phyloP scores from a whole-genome alignment of 169 alveolate genomes.

The Plasmodium vinckei region DNA sequence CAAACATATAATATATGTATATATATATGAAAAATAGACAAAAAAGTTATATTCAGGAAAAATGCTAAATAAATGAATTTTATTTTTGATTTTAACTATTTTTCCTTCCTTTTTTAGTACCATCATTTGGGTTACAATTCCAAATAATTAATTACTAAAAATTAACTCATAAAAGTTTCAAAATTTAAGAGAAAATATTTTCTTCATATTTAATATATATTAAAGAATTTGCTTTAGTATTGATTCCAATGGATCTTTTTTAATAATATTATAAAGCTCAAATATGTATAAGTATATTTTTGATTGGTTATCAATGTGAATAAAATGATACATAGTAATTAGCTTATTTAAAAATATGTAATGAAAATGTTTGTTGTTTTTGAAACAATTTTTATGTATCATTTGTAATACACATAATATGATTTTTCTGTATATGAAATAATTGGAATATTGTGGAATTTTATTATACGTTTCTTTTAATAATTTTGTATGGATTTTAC shows the following conservation, averaged over 20 bases:
- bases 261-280: conserved; percentile 43
- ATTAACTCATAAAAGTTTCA: too few species aligned
- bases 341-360: conserved; percentile 66
- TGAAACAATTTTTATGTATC: conserved; percentile 55
- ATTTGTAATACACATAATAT: conserved; percentile 31
- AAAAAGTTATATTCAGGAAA: too few species aligned
- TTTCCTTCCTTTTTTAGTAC: too few species aligned
- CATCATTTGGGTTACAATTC: too few species aligned
- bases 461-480: conserved; percentile 18
- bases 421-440: conserved; percentile 28
- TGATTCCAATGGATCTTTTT: conserved; percentile 24
- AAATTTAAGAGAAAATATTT: too few species aligned
- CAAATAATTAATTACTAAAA: too few species aligned
- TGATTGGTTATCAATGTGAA: conserved; percentile 10
- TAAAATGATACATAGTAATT: conserved; percentile 62
- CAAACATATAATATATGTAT: too few species aligned
- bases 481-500: conserved; percentile 25
- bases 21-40: too few species aligned
- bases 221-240: conserved; percentile 46
- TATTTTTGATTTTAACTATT: too few species aligned
- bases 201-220: neutral
- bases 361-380: conserved; percentile 38
- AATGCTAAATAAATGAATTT: too few species aligned
- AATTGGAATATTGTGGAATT: conserved; percentile 26
- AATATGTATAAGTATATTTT: conserved; percentile 59